Evolutionary conservation across 805 yeast species (phyloP).

Genomic region (Debaryomyces castellii): DNA sequence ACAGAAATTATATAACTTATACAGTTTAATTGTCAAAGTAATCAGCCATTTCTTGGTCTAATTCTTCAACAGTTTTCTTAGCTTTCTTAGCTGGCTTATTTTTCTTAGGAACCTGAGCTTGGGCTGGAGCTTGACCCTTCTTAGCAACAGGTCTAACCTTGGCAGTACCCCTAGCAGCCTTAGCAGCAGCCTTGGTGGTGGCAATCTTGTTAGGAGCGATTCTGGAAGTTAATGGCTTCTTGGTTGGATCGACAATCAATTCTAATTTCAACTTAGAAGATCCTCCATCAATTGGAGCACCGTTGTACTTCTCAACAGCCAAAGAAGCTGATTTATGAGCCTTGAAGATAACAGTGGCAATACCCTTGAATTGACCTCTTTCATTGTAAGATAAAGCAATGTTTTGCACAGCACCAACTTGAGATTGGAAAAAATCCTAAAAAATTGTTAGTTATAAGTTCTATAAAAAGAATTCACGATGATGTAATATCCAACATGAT

Average conservation of each 20-base stretch:
- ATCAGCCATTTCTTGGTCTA: slow-evolving; percentile 98
- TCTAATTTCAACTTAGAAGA: slow-evolving; percentile 72
- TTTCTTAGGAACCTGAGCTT: slow-evolving; percentile 34
- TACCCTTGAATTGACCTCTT: slow-evolving; percentile 88
- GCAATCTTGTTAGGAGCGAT: slow-evolving; percentile 51
- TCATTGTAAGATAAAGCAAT: slow-evolving; percentile 78
- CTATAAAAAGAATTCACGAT: neutral
- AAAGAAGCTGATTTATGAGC: slow-evolving; percentile 65
- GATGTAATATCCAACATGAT: neutral
- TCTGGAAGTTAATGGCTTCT: slow-evolving; percentile 73
- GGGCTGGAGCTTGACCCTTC: slow-evolving; percentile 18
- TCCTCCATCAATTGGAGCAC: slow-evolving; percentile 92
- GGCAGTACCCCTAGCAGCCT: slow-evolving; percentile 13
- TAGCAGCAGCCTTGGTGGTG: slow-evolving; percentile 22
- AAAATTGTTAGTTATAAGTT: slow-evolving; percentile 23
- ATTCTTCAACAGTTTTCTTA: slow-evolving; percentile 82
- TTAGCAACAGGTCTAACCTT: slow-evolving; percentile 11
- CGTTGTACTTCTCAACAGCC: slow-evolving; percentile 84
- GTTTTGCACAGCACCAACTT: slow-evolving; percentile 79
- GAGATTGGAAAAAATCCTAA: slow-evolving; percentile 85
- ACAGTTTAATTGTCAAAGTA: slow-evolving; percentile 57
- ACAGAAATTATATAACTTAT: neutral
- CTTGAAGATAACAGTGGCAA: slow-evolving; percentile 82
- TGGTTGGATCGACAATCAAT: slow-evolving; percentile 80
- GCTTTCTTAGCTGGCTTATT: slow-evolving; percentile 39